Conservation (phyloP, 345 rosid species). For the Iberis pinnata region DNA sequence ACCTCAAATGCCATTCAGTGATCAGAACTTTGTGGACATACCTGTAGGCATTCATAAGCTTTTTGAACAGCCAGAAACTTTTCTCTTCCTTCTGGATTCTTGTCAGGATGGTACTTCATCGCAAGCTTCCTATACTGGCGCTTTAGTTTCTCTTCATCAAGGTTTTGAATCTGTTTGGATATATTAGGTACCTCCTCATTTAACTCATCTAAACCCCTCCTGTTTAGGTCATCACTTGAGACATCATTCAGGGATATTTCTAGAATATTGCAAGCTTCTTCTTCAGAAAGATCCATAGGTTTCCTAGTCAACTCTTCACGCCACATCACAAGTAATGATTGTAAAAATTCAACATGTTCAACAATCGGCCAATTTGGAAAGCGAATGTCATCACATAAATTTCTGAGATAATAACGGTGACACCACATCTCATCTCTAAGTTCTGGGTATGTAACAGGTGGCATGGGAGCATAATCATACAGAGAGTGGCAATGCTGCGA, state of each 20-base stretch:
- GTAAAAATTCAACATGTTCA: conserved; percentile 96
- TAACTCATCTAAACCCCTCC: conserved; percentile 35
- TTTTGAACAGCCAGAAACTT: conserved; percentile 95
- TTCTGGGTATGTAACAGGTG: conserved; percentile 98
- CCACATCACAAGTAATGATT: conserved; percentile 96
- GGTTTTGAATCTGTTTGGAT: conserved; percentile 86
- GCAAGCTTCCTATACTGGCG: conserved; percentile 99
- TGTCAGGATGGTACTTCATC: conserved; percentile 98
- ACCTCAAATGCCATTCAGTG: conserved; percentile 1
- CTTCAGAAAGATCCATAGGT: conserved; percentile 99
- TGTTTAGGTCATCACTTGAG: conserved; percentile 42
- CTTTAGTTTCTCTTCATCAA: conserved; percentile 98
- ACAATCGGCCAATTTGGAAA: conserved; percentile 97
- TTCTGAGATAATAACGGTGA: conserved; percentile 91
- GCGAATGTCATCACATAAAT: conserved; percentile 86
- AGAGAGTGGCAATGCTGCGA: conserved; percentile 94
- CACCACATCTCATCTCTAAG: conserved; percentile 99
- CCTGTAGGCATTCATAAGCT: conserved; percentile 99
- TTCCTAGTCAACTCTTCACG: conserved; percentile 95
- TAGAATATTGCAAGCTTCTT: conserved; percentile 88
- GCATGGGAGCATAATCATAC: conserved; percentile 98
- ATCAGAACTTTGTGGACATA: conserved; percentile 26
- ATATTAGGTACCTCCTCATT: conserved; percentile 52
- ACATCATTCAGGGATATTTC: conserved; percentile 84
- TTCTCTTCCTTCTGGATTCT: conserved; percentile 98